Base-by-base conservation (phyloP, 495 filamentous ascomycete species). In the Cudoniella acicularis region DNA sequence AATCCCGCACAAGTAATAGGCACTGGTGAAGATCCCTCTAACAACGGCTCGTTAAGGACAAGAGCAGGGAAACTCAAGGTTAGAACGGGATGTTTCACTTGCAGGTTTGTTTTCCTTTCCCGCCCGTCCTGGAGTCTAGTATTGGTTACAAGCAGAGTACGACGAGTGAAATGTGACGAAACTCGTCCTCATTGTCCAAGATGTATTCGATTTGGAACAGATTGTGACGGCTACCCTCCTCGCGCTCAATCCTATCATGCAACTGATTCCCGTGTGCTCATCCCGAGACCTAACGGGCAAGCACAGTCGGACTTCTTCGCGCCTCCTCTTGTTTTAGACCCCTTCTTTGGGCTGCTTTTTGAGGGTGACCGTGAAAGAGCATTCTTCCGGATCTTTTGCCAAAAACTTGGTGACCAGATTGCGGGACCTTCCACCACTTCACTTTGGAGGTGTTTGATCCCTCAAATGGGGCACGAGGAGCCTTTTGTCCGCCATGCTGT, bases 1-100 rank as follows among this genome's bases (percentile, higher is more conserved):
- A 36, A 13, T 13, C 30, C 6, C 13, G 4, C 30, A 13, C 30
- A 36, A 36, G 13, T 13, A 36, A 6, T 36, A 36, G 13, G 6
- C 6, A 36, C 13, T 13, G 4, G 30, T 13, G 4, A 6, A 13
- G 6, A 36, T 36, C 30, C 30, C 30, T 13, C 4, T 6, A 36
- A 36, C 4, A 13, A 13, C 13, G 30, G 30, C 4, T 36, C 30
- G 30, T 13, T 6, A 25, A 27, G n/a, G n/a, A 10, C 10, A 27
- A 27, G 16, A 42, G 21, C 30, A 23, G 50, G 24, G 17, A 21
- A 50, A 36, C 21, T 54, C 18, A 71, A 68, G 57, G 60, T 68
- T 50, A 69, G 62, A 54, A 69, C 65, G 26, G 67, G 69, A 17
- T 71, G 69, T 54, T 25, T 49, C 30, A 71, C 69, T 52, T 71